Conservation (phyloP, 2,329 filamentous ascomycete genomes). For the Cladosporium sp. region DNA sequence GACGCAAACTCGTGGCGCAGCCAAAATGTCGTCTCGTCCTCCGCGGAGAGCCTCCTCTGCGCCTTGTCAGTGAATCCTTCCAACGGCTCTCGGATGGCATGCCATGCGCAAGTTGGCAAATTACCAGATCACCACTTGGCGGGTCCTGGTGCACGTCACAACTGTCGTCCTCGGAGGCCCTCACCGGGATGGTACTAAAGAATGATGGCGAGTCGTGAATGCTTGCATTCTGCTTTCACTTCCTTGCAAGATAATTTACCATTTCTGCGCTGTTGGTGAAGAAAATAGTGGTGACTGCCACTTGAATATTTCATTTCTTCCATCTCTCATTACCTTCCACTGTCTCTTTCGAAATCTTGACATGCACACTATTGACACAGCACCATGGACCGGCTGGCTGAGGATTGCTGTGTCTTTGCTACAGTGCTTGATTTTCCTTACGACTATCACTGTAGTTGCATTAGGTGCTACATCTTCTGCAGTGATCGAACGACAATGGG, state of each 20-base stretch:
- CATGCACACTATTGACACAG: slow-evolving; percentile 25
- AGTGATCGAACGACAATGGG: slow-evolving; percentile 5
- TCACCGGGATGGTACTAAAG: not conserved
- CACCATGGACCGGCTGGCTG: slow-evolving; percentile 26
- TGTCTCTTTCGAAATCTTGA: not conserved
- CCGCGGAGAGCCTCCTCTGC: not conserved
- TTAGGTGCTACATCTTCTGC: slow-evolving; percentile 10
- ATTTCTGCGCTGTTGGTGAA: not conserved
- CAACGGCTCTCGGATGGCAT: slow-evolving; percentile 1
- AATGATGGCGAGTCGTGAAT: not conserved
- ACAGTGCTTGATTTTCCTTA: slow-evolving; percentile 20
- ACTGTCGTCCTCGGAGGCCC: not conserved
- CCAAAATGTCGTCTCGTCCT: not conserved
- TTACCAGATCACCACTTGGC: not conserved
- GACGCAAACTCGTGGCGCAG: not conserved
- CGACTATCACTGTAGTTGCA: slow-evolving; percentile 22
- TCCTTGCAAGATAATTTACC: not conserved
- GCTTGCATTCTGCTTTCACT: not conserved
- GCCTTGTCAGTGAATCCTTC: not conserved
- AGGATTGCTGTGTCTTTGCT: slow-evolving; percentile 22
- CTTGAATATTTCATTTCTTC: not conserved
- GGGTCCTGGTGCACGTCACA: not conserved
- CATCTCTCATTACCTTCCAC: not conserved
- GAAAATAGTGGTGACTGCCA: not conserved
- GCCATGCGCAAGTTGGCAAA: not conserved